These are phyloP conservation scores for Hypoxylon fuscum DNA, from an alignment of 495 filamentous ascomycete species.

Conservation along the genomic window DNA sequence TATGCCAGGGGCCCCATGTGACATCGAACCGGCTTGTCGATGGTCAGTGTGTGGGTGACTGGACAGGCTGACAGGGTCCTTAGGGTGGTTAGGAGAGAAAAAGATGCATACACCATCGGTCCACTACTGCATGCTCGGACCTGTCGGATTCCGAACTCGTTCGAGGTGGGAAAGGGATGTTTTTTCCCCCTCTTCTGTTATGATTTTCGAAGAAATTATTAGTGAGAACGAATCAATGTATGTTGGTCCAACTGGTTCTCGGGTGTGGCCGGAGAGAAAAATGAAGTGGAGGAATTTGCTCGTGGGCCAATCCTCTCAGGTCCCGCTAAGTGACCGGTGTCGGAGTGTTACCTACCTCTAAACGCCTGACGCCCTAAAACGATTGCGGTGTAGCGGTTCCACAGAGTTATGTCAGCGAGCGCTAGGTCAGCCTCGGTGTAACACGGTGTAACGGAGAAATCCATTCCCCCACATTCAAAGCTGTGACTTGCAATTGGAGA, in stretches of 20 bases:
- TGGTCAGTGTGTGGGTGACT: too few species aligned
- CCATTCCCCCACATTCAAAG: neutral
- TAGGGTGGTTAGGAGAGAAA: too few species aligned
- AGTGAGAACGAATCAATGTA: neutral
- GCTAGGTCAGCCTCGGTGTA: conserved; percentile 4
- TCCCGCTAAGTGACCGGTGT: conserved; percentile 28
- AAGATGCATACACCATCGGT: conserved; percentile 25
- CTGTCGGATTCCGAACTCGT: conserved; percentile 40
- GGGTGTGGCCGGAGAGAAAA: conserved; percentile 26
- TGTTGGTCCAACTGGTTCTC: too few species aligned
- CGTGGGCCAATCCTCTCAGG: neutral
- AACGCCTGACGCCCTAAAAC: neutral
- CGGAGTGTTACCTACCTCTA: conserved; percentile 17
- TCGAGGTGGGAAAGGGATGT: conserved; percentile 1
- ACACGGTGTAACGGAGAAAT: neutral
- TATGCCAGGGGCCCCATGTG: conserved; percentile 42
- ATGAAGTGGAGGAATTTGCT: conserved; percentile 30
- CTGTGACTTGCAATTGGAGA: too few species aligned
- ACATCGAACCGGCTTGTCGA: too few species aligned
- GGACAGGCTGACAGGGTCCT: too few species aligned
- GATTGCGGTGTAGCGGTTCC: neutral
- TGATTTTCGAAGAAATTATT: neutral
- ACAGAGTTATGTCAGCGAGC: neutral
- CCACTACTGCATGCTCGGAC: conserved; percentile 36
- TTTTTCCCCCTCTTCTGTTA: conserved; percentile 4